Evolutionary conservation across 2,329 filamentous ascomycete species (phyloP).

Genomic region (Cephalotrichum gorgonifer): DNA sequence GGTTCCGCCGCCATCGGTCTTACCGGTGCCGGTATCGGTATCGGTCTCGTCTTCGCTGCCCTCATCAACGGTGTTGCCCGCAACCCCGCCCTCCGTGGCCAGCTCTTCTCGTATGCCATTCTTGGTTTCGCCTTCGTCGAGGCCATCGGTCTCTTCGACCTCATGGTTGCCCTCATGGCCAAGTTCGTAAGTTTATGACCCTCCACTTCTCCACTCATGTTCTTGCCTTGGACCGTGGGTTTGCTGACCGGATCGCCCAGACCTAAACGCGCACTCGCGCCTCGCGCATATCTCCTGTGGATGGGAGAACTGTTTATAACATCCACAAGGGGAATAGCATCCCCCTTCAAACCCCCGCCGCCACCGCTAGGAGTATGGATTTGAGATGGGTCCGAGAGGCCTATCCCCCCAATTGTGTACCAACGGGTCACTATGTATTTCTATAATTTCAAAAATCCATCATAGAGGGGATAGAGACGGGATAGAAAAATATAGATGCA

Average conservation of each 20-base stretch:
- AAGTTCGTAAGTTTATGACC: conserved; percentile 57
- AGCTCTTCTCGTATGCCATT: conserved; percentile 95
- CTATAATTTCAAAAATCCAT: conserved; percentile 7
- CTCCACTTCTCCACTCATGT: not conserved
- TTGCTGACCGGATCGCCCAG: not conserved
- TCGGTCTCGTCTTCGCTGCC: conserved; percentile 86
- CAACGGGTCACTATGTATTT: conserved; percentile 5
- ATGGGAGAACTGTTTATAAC: conserved; percentile 6
- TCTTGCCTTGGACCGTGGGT: not conserved
- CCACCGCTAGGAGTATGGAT: conserved; percentile 5
- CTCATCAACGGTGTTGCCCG: conserved; percentile 83
- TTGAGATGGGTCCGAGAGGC: conserved; percentile 4
- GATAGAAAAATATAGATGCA: conserved; percentile 5
- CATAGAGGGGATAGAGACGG: conserved; percentile 6
- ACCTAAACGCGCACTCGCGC: conserved; percentile 4
- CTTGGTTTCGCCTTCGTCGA: conserved; percentile 92
- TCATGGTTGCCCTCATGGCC: conserved; percentile 90
- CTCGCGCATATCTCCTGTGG: conserved; percentile 3
- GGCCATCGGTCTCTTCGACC: conserved; percentile 80
- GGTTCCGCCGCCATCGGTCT: conserved; percentile 85
- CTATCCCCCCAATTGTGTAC: conserved; percentile 3
- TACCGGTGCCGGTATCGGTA: conserved; percentile 88
- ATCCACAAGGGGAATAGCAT: not conserved
- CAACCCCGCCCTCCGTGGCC: conserved; percentile 88
- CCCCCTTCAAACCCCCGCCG: not conserved